A percentile compares a stretch with the other conserved stretches of the same genome.
Evolutionary conservation across 805 yeast species (phyloP).

Genomic region (Saccharomycopsis synnaedendra): DNA sequence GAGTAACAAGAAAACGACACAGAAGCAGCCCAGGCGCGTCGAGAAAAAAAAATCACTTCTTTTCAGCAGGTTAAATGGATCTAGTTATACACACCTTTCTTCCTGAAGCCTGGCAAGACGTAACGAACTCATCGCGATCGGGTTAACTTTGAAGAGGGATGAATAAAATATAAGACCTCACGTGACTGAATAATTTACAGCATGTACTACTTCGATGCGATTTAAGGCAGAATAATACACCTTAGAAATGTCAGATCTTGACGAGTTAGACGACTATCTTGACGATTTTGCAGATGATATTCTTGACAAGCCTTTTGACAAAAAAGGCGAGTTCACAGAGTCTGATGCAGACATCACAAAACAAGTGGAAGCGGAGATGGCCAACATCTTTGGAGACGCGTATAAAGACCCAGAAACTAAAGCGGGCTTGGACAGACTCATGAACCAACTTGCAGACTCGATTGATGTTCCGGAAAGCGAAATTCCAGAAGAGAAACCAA

Average conservation of each 20-base stretch:
- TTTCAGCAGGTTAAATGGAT: too few species aligned
- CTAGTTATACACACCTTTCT: constrained; percentile 40
- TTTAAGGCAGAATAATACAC: neutral
- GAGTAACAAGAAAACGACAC: too few species aligned
- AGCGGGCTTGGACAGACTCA: constrained; percentile 7
- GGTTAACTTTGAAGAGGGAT: neutral
- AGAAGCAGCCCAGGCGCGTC: too few species aligned
- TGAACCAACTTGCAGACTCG: constrained; percentile 17
- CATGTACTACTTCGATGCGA: neutral
- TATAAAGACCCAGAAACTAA: constrained; percentile 10
- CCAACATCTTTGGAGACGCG: constrained; percentile 8
- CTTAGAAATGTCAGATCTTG: constrained; percentile 31
- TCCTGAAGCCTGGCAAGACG: constrained; percentile 81
- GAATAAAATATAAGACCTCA: neutral
- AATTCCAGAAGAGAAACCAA: neutral
- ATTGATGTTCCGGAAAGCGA: constrained; percentile 20
- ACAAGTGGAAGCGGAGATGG: neutral
- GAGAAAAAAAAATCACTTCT: too few species aligned
- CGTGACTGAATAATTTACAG: neutral
- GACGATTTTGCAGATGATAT: constrained; percentile 77
- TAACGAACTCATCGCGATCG: constrained; percentile 22
- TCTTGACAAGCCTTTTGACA: constrained; percentile 32
- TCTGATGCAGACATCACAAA: neutral
- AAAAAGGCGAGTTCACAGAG: constrained; percentile 13
- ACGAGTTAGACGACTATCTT: constrained; percentile 72